Percentiles rank a stretch among this genome's conserved stretches.
These are phyloP conservation scores for Sonneratia alba DNA, from an alignment of 345 rosid genomes.

Conservation along the genomic window DNA sequence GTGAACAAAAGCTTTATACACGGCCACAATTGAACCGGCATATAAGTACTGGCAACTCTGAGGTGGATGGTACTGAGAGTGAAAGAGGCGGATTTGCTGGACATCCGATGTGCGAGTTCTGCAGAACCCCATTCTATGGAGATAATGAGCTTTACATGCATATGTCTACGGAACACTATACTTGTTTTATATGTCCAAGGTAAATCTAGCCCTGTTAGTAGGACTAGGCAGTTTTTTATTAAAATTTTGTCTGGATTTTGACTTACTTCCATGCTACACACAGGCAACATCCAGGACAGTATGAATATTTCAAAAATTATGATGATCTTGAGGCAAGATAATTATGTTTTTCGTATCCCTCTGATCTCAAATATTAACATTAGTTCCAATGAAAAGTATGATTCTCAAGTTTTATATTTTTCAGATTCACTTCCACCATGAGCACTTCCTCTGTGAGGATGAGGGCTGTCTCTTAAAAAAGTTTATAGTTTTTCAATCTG, in stretches of 20 bases:
- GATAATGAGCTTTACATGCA: conserved; percentile 86
- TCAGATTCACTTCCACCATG: conserved; percentile 83
- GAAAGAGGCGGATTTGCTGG: conserved; percentile 96
- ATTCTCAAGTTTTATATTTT: conserved; percentile 14
- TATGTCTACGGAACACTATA: conserved; percentile 87
- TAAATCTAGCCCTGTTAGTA: conserved; percentile 11
- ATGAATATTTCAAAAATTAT: conserved; percentile 77
- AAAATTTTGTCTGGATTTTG: background rate
- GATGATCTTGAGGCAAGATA: conserved; percentile 77
- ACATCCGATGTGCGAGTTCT: conserved; percentile 90
- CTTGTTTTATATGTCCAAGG: conserved; percentile 95
- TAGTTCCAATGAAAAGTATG: background rate
- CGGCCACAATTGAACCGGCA: conserved; percentile 82
- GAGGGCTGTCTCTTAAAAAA: conserved; percentile 86
- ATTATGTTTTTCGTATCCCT: background rate
- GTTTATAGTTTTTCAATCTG: conserved; percentile 76
- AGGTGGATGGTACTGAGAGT: conserved; percentile 91
- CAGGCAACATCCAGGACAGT: conserved; percentile 92
- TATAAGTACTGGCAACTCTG: conserved; percentile 75
- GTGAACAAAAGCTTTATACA: conserved; percentile 82
- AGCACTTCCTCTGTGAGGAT: conserved; percentile 91
- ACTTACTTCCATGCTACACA: conserved; percentile 10
- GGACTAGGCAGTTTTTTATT: background rate
- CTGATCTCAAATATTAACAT: background rate
- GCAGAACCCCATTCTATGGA: conserved; percentile 80